Evolutionary conservation across 139 green algal genomes (phyloP), one percentile per base, ranked within the genome.

Genomic region (Astrephomene gubernaculifera): DNA sequence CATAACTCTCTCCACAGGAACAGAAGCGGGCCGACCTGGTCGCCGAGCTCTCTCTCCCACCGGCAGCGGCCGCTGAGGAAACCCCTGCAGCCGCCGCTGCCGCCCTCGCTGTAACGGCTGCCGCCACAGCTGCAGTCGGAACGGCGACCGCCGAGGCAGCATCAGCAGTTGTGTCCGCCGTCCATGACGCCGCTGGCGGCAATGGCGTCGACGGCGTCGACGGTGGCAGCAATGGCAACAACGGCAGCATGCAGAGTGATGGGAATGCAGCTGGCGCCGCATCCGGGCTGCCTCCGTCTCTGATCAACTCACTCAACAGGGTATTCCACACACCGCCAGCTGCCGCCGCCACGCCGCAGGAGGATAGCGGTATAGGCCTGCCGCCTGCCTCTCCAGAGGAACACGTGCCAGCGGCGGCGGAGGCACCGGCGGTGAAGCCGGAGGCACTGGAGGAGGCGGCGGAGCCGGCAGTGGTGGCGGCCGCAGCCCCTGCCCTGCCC

Each of bases 301-400:
- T 82, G 12, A 57, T 83, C 17, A 60, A 53, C 41, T 36, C n/a
- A 9, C 43, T 73, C 39, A 73, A 63, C 39, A 41, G 76, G 19
- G 65, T 39, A 39, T 63, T 57, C 54, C 39, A 35, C 38, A 21
- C 33, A 2, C 4, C 49, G 2, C 49, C 71, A 29, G 24, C 43
- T 10, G 31, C 72, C 52, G 49, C 45, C 71, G n/a, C 44, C 70
- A 24, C 3, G n/a, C n/a, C n/a, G n/a, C n/a, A n/a, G n/a, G n/a
- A n/a, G n/a, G n/a, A n/a, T n/a, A n/a, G n/a, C n/a, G n/a, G n/a
- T n/a, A n/a, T n/a, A n/a, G n/a, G n/a, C n/a, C n/a, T n/a, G n/a
- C n/a, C n/a, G n/a, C n/a, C n/a, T n/a, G n/a, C n/a, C n/a, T n/a
- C n/a, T n/a, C n/a, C n/a, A n/a, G 61, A 17, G 29, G 61, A 69